These are phyloP conservation scores for Xylariales sp. DNA, from an alignment of 2,329 filamentous ascomycete species.

Conservation along the genomic window DNA sequence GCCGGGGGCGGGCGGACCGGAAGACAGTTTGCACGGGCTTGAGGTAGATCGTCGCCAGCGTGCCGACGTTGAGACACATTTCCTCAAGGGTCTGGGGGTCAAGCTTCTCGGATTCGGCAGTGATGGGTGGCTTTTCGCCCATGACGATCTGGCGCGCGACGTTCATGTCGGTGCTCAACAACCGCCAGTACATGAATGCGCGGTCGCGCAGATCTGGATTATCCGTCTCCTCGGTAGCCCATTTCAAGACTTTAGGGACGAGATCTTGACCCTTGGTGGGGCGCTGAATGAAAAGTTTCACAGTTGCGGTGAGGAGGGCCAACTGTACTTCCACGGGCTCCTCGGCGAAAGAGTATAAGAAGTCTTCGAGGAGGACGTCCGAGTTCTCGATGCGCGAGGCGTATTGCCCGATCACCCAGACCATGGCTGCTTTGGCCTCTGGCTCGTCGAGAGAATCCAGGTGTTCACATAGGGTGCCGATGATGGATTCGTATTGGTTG, in stretches of 20 bases:
- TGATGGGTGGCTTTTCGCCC: conserved; percentile 95
- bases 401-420: conserved; percentile 99
- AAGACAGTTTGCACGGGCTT: conserved; percentile 98
- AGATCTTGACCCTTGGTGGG: conserved; percentile 91
- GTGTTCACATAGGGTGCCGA: conserved; percentile 90
- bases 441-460: conserved; percentile 95
- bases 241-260: conserved; percentile 92
- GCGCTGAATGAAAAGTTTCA: conserved; percentile 95
- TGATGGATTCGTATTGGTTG: conserved; percentile 97
- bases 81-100: conserved; percentile 90
- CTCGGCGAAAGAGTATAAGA: conserved; percentile 87
- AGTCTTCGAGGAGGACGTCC: conserved; percentile 89
- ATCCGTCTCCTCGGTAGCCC: conserved; percentile 99
- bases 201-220: conserved; percentile 94
- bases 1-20: conserved; percentile 75
- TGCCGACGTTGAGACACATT: conserved; percentile 94
- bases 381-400: conserved; percentile 97
- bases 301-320: conserved; percentile 88
- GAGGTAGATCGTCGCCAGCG: conserved; percentile 92
- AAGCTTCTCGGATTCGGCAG: conserved; percentile 89
- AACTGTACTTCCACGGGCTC: conserved; percentile 95
- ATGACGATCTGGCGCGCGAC: conserved; percentile 87
- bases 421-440: conserved; percentile 96
- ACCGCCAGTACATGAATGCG: conserved; percentile 99
- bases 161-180: conserved; percentile 86